Percentiles rank a stretch among this genome's conserved stretches.
phyloP scores from a whole-genome alignment of 768 basidiomycete species.

The Tephrocybe rancida region DNA sequence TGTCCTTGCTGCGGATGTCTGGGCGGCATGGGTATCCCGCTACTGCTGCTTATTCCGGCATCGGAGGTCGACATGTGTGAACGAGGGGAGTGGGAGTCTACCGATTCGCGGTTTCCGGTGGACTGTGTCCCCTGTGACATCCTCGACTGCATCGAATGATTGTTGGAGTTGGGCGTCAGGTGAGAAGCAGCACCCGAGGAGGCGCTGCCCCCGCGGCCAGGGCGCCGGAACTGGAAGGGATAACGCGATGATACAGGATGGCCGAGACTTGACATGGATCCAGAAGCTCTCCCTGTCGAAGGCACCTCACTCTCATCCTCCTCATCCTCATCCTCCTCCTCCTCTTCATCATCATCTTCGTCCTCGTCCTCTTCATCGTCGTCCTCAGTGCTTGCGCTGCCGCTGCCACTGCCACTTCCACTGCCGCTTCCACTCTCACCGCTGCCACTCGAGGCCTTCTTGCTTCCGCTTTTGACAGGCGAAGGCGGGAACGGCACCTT shows the following conservation, averaged over 20 bases:
- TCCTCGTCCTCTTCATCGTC: constrained; percentile 35
- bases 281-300: constrained; percentile 69
- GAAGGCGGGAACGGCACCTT: constrained; percentile 78
- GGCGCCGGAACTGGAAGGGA: constrained; percentile 68
- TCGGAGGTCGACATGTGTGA: constrained; percentile 36
- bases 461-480: constrained; percentile 37
- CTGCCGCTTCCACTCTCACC: background rate
- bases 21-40: constrained; percentile 45
- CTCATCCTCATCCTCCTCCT: constrained; percentile 37
- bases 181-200: constrained; percentile 45
- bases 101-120: constrained; percentile 64
- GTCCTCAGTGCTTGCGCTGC: constrained; percentile 30
- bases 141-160: constrained; percentile 36
- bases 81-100: constrained; percentile 58
- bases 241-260: constrained; percentile 72
- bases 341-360: constrained; percentile 26
- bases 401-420: constrained; percentile 24
- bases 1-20: constrained; percentile 36
- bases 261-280: constrained; percentile 85
- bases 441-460: constrained; percentile 15
- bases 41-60: constrained; percentile 35
- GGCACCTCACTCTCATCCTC: constrained; percentile 49
- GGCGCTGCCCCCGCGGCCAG: constrained; percentile 42
- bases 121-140: constrained; percentile 53
- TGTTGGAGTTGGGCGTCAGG: constrained; percentile 33